Conservation (phyloP, 805 yeast genomes). For the Yamadazyma insecticola region DNA sequence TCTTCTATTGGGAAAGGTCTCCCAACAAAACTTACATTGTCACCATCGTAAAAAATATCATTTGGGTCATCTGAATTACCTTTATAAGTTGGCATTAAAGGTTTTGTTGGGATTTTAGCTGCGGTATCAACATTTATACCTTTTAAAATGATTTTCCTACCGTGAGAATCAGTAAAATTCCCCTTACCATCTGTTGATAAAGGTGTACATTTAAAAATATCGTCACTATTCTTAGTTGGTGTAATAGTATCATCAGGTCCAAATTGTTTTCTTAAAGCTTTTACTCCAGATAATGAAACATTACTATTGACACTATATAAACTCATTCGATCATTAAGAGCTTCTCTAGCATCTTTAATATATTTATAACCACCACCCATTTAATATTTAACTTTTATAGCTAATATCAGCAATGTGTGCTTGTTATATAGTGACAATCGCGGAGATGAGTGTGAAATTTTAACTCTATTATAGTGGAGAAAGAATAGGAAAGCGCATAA, state of each 20-base stretch:
- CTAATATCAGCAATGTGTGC: no score
- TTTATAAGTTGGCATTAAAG: slow-evolving; percentile 41
- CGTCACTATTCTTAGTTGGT: background rate
- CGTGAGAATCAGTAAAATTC: slow-evolving; percentile 50
- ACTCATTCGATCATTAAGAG: slow-evolving; percentile 26
- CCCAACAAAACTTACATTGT: slow-evolving; percentile 73
- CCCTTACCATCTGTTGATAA: slow-evolving; percentile 38
- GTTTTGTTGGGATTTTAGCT: slow-evolving; percentile 63
- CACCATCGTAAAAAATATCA: slow-evolving; percentile 62
- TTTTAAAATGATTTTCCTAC: slow-evolving; percentile 59
- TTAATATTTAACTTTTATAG: no score
- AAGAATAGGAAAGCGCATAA: no score
- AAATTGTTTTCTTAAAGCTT: slow-evolving; percentile 21
- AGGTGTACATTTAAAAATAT: slow-evolving; percentile 16
- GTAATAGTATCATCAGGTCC: slow-evolving; percentile 15
- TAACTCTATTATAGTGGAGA: no score
- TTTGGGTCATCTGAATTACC: slow-evolving; percentile 32
- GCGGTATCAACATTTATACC: slow-evolving; percentile 82
- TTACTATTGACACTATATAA: slow-evolving; percentile 24
- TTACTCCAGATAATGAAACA: slow-evolving; percentile 22
- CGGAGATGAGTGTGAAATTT: no score
- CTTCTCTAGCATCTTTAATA: slow-evolving; percentile 22
- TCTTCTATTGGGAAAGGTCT: slow-evolving; percentile 76
- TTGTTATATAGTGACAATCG: no score
- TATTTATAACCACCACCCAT: slow-evolving; percentile 10